Evolutionary conservation across 805 yeast species (phyloP).

Genomic region (Nakazawaea ernobii): DNA sequence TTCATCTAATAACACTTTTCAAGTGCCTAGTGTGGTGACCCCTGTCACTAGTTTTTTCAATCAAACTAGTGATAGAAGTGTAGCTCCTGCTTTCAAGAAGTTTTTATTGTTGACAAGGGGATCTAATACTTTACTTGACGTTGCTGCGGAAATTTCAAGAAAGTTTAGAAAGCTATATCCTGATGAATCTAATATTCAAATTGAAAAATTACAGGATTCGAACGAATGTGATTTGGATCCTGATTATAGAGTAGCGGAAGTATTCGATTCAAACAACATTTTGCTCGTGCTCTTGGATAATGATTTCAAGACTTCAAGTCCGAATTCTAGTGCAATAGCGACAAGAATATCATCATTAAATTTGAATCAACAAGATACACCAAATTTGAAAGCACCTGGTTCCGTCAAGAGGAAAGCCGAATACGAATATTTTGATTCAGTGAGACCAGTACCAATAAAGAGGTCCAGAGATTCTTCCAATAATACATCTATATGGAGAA

Average conservation of each 20-base stretch:
- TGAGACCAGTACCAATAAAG: slow-evolving; percentile 3
- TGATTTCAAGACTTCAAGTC: slow-evolving; percentile 23
- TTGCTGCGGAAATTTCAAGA: slow-evolving; percentile 47
- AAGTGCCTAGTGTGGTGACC: slow-evolving; percentile 15
- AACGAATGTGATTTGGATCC: slow-evolving; percentile 76
- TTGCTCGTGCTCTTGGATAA: slow-evolving; percentile 39
- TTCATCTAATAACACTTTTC: slow-evolving; percentile 26
- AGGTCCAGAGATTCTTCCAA: slow-evolving; percentile 1
- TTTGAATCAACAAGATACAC: slow-evolving; percentile 10
- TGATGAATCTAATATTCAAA: slow-evolving; percentile 40
- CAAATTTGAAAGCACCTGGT: slow-evolving; percentile 10
- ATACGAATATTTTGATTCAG: slow-evolving; percentile 10
- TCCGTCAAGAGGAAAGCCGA: slow-evolving; percentile 4
- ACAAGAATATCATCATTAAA: slow-evolving; percentile 16
- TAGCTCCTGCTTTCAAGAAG: slow-evolving; percentile 30
- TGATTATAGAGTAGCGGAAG: slow-evolving; percentile 60
- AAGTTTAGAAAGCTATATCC: slow-evolving; percentile 66
- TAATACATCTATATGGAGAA: slow-evolving; percentile 12
- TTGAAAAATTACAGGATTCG: slow-evolving; percentile 60
- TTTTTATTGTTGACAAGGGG: slow-evolving; percentile 61
- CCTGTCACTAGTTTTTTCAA: slow-evolving; percentile 6
- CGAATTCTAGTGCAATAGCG: slow-evolving; percentile 11
- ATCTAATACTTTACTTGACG: slow-evolving; percentile 36
- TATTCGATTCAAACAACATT: slow-evolving; percentile 46
- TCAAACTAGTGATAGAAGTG: background rate